Conservation (phyloP, 805 yeast genomes). For the Hanseniaspora mollemarum region DNA sequence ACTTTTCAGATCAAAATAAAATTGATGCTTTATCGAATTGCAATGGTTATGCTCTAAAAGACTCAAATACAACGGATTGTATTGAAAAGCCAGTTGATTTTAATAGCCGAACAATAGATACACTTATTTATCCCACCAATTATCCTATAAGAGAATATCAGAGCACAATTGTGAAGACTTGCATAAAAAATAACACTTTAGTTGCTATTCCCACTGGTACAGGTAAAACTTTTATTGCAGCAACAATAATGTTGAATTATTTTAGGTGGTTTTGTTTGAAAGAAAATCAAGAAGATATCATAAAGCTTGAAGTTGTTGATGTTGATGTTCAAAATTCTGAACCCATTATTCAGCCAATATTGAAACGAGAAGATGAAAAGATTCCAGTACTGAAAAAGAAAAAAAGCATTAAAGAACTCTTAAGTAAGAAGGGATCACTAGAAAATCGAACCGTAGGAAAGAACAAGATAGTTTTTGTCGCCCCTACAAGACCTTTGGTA, state of each 20-base stretch:
- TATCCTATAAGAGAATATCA: conserved; percentile 81
- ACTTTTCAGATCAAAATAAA: neutral
- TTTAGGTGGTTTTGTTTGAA: conserved; percentile 52
- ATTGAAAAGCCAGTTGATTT: conserved; percentile 10
- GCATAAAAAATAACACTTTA: conserved; percentile 60
- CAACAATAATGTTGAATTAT: conserved; percentile 83
- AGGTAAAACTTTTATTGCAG: conserved; percentile 94
- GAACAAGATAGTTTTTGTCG: conserved; percentile 74
- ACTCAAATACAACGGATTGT: neutral
- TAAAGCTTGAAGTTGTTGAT: neutral
- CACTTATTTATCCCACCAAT: conserved; percentile 76
- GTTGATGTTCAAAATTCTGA: no score
- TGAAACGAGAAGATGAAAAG: neutral
- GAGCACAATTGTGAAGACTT: conserved; percentile 58
- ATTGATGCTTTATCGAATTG: neutral
- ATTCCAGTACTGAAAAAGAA: conserved; percentile 4
- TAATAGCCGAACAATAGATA: conserved; percentile 17
- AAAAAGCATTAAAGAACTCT: conserved; percentile 7
- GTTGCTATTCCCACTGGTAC: conserved; percentile 95
- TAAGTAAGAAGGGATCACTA: conserved; percentile 2
- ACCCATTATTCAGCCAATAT: no score
- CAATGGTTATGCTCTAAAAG: neutral
- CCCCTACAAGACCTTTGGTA: conserved; percentile 92
- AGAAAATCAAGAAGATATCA: conserved; percentile 6
- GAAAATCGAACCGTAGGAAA: conserved; percentile 28